A percentile compares a stretch with the other conserved stretches of the same genome.
Evolutionary conservation across 2,329 filamentous ascomycete genomes (phyloP).

Genomic region (Penicillium olsonii): DNA sequence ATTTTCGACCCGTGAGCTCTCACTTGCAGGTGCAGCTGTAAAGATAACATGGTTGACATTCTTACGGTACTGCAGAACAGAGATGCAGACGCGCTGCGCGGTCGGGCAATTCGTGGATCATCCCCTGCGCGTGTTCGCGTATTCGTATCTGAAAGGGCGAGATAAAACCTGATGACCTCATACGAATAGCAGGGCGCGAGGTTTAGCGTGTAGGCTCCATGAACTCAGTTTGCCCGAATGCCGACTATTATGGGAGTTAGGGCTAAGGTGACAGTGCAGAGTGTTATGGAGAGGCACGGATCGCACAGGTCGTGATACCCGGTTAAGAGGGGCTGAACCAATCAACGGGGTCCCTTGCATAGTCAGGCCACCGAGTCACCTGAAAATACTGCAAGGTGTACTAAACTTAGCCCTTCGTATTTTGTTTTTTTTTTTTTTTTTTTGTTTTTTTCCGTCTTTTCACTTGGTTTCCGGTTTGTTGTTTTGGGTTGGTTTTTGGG

Average conservation of each 20-base stretch:
- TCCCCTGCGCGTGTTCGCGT: conserved; percentile 4
- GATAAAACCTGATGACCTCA: no score
- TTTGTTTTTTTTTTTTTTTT: not conserved
- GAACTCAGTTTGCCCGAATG: not conserved
- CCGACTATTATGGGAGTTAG: not conserved
- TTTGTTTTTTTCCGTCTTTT: not conserved
- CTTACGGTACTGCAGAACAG: conserved; percentile 1
- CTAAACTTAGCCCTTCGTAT: conserved; percentile 23
- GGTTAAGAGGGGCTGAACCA: conserved; percentile 11
- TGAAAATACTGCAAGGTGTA: conserved; percentile 26
- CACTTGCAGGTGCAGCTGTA: conserved; percentile 7
- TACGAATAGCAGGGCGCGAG: no score
- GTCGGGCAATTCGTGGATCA: conserved; percentile 12
- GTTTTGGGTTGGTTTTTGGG: not conserved
- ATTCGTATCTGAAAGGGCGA: not conserved
- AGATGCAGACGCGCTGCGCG: conserved; percentile 1
- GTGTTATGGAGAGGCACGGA: conserved; percentile 15
- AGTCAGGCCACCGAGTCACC: conserved; percentile 26
- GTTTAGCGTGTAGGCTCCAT: not conserved
- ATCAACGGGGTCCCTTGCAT: conserved; percentile 25
- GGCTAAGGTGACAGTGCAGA: conserved; percentile 35
- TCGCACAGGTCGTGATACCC: conserved; percentile 3
- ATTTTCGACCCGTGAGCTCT: not conserved
- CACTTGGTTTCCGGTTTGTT: not conserved
- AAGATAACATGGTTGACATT: conserved; percentile 12